Conservation (phyloP, 2,329 filamentous ascomycete genomes). For the Aphanocladium album region DNA sequence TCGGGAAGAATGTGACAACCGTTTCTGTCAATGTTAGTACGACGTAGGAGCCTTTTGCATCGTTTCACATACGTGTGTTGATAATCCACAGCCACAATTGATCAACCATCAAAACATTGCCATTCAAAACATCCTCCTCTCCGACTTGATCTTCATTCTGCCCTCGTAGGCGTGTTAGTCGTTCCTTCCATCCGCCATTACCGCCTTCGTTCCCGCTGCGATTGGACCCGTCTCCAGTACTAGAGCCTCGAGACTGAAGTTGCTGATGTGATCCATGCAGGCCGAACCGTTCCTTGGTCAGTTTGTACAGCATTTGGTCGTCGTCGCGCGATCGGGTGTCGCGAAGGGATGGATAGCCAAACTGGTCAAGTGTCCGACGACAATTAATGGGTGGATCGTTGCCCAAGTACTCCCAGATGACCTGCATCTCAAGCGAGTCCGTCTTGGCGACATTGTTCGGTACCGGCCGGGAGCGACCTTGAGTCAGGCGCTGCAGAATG, state of each 20-base stretch:
- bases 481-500: conserved; percentile 45
- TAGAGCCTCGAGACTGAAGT: conserved; percentile 26
- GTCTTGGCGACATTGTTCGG: conserved; percentile 49
- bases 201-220: conserved; percentile 22
- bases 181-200: conserved; percentile 25
- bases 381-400: conserved; percentile 58
- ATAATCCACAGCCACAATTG: conserved; percentile 59
- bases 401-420: conserved; percentile 59
- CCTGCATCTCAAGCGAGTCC: conserved; percentile 51
- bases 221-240: conserved; percentile 22
- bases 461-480: conserved; percentile 52
- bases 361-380: conserved; percentile 59
- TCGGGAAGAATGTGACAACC: conserved; percentile 50
- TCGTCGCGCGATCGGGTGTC: conserved; percentile 58
- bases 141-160: conserved; percentile 16
- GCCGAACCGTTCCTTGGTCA: conserved; percentile 46
- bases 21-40: conserved; percentile 34
- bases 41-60: rapidly evolving
- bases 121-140: conserved; percentile 38
- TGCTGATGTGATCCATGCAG: conserved; percentile 19
- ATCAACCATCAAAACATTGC: conserved; percentile 62
- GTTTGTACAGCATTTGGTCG: conserved; percentile 64
- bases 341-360: conserved; percentile 55
- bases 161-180: conserved; percentile 16
- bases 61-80: conserved; percentile 40